Conservation (phyloP, 441 rosid genomes). For the Isatis lusitanica region DNA sequence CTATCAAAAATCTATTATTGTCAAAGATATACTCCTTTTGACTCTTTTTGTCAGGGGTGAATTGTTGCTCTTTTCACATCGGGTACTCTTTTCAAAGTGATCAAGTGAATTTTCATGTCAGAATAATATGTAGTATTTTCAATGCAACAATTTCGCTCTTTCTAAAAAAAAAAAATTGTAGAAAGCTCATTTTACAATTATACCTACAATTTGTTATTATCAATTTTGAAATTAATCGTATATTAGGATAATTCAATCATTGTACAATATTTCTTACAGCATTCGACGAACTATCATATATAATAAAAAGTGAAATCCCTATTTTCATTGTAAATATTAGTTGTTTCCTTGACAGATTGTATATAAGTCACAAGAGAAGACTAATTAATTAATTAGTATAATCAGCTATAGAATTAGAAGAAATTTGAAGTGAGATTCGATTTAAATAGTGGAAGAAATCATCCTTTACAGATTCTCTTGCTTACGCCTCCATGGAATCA, state of each 20-base stretch:
- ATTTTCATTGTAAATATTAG: not conserved
- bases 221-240: not conserved
- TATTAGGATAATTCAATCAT: not conserved
- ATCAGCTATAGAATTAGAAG: not conserved
- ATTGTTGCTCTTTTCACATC: not conserved
- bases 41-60: not conserved
- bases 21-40: not conserved
- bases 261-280: not conserved
- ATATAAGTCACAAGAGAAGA: not conserved
- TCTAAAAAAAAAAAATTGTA: not conserved
- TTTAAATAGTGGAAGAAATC: constrained; percentile 29
- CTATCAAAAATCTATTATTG: not conserved
- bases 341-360: not conserved
- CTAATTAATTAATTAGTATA: constrained; percentile 5
- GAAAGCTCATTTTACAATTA: not conserved
- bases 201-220: not conserved
- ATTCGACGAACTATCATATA: not conserved
- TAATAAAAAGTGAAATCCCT: not conserved
- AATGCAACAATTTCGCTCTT: not conserved
- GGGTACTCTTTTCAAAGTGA: not conserved
- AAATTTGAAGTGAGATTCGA: not conserved
- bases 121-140: not conserved
- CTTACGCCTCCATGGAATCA: constrained; percentile 59
- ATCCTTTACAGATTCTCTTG: constrained; percentile 30
- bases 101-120: not conserved